These are phyloP conservation scores for Alternaria longipes DNA, from an alignment of 2,329 filamentous ascomycete genomes.

Conservation along the genomic window DNA sequence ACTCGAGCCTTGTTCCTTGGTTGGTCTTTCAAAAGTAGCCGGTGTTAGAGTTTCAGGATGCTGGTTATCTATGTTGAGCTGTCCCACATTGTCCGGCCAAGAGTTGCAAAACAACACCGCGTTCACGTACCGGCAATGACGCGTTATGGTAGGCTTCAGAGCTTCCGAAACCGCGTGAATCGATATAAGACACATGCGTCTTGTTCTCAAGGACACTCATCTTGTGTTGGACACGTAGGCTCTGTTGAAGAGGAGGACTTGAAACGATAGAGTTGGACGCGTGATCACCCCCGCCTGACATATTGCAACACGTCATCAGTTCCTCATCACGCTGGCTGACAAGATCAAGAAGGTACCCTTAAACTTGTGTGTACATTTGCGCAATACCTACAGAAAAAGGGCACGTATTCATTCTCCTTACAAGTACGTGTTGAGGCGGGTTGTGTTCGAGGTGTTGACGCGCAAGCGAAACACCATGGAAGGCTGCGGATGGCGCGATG, in stretches of 20 bases:
- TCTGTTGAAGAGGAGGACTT: constrained; percentile 17
- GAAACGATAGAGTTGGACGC: constrained; percentile 8
- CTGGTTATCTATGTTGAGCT: neutral
- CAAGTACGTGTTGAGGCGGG: neutral
- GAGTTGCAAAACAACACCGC: neutral
- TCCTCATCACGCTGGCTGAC: neutral
- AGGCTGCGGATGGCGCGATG: neutral
- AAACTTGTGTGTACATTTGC: neutral
- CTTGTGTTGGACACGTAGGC: neutral
- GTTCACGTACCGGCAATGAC: neutral
- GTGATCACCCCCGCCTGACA: constrained; percentile 24
- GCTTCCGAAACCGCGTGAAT: neutral
- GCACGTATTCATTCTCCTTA: neutral
- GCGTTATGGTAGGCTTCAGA: neutral
- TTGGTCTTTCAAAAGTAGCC: neutral
- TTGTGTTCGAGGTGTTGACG: constrained; percentile 1
- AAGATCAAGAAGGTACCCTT: neutral
- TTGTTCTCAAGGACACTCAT: neutral
- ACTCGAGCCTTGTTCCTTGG: neutral
- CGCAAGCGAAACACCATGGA: constrained; percentile 6
- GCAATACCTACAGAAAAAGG: neutral
- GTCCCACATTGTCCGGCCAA: constrained; percentile 1
- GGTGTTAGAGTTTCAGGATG: neutral
- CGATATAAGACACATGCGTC: neutral
- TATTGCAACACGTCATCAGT: constrained; percentile 14